Percentiles rank a stretch among this genome's conserved stretches.
These are phyloP conservation scores for Boletus coccyginus DNA, from an alignment of 768 basidiomycete species.

Conservation along the genomic window DNA sequence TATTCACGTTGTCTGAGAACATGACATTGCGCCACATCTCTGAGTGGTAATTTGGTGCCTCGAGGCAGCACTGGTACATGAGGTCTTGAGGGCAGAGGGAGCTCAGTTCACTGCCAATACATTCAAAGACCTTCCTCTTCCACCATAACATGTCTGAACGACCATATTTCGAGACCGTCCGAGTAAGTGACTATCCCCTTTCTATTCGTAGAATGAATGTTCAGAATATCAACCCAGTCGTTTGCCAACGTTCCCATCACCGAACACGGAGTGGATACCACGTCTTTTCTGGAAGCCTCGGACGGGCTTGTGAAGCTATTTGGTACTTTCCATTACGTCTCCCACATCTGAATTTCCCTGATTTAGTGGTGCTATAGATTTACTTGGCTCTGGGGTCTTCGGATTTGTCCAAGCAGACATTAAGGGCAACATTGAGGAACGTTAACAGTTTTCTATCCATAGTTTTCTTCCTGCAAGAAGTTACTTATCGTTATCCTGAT, in stretches of 20 bases:
- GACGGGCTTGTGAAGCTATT: constrained; percentile 80
- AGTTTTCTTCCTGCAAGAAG: constrained; percentile 11
- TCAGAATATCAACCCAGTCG: constrained; percentile 48
- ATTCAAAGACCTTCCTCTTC: constrained; percentile 2
- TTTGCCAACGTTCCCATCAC: constrained; percentile 81
- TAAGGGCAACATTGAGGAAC: constrained; percentile 60
- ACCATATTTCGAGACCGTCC: constrained; percentile 69
- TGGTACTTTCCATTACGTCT: constrained; percentile 41
- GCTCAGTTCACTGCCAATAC: constrained; percentile 5
- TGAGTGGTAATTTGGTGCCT: constrained; percentile 19
- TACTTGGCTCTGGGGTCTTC: constrained; percentile 67
- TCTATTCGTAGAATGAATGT: not conserved
- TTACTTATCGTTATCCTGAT: constrained; percentile 9
- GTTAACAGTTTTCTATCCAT: constrained; percentile 23
- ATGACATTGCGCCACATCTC: constrained; percentile 24
- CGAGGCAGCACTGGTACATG: constrained; percentile 26
- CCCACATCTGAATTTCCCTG: constrained; percentile 9
- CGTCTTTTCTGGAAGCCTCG: constrained; percentile 79
- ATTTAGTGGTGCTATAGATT: constrained; percentile 41
- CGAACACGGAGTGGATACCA: constrained; percentile 76
- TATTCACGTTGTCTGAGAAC: constrained; percentile 21
- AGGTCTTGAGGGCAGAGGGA: constrained; percentile 15
- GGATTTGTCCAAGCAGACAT: constrained; percentile 73
- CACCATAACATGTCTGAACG: constrained; percentile 28
- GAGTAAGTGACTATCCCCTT: constrained; percentile 38